Base-by-base conservation (phyloP, 2,329 filamentous ascomycete genomes). In the Zalaria obscura region DNA sequence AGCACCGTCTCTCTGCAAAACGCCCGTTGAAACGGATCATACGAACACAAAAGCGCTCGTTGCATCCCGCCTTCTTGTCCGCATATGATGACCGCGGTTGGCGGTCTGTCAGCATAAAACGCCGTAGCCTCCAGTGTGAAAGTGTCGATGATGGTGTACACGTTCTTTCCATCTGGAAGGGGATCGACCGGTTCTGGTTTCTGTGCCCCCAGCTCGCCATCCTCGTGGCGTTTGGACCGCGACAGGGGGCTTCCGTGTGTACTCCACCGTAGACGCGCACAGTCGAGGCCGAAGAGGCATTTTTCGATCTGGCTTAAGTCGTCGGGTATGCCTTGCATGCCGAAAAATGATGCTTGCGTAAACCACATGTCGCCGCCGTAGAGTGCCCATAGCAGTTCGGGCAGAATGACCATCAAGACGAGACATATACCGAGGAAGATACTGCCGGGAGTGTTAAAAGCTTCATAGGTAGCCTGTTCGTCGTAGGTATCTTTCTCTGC, bases 41-140 rank as follows among this genome's bases (percentile, higher is more conserved):
- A 70, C 0, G 63, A 67, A 46, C 65, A 68, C 10, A 64, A 52
- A 4, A 70, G 49, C 3, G 63, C 62, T 5, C 67, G 56, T 43
- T 67, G 64, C 62, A 67, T 64, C 2, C 66, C 66, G 4, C 63
- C 63, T 45, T 69, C 67, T 1, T 51, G 49, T 5, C 62, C 67
- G n/a, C 58, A 62, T n/a, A 67, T 47, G 5, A 70, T 48, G 40
- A 67, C 57, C 29, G 58, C 62, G 2, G 62, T 53, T 0, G 68
- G 67, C 1, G 66, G 65, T 0, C 60, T 50, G 5, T 47, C 50
- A 3, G 64, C 63, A 10, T 48, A 43, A 45, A 69, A 66, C 5
- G 65, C 48, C 18, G 59, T 66, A 2, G 61, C 62, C 4, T 63
- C 67, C 58, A 68, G 61, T n/a, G 55, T 64, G 36, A 55, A 54